phyloP scores from a whole-genome alignment of 352 stramenopile species.

The Globisporangium nodosum region DNA sequence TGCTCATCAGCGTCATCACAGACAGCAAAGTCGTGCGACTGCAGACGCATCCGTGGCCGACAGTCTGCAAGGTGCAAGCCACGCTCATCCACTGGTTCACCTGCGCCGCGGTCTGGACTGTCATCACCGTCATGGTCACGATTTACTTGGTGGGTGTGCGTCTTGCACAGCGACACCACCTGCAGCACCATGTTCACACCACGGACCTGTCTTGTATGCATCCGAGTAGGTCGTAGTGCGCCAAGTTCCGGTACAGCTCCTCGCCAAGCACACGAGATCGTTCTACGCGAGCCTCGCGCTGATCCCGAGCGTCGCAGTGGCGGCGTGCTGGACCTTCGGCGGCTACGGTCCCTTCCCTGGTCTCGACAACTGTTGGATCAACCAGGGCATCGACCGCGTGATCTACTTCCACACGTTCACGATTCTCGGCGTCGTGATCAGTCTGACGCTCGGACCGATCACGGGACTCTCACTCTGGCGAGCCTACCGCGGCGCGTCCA shows the following conservation, averaged over 20 bases:
- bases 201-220: not conserved
- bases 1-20: slow-evolving; percentile 26
- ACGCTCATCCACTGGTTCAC: slow-evolving; percentile 27
- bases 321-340: slow-evolving; percentile 20
- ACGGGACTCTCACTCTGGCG: slow-evolving; percentile 20
- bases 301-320: slow-evolving; percentile 15
- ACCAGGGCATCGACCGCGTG: slow-evolving; percentile 19
- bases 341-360: slow-evolving; percentile 23
- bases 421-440: slow-evolving; percentile 16
- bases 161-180: too few species aligned
- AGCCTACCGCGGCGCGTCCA: slow-evolving; percentile 13
- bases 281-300: slow-evolving; percentile 21
- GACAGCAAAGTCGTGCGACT: slow-evolving; percentile 20
- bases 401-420: slow-evolving; percentile 33
- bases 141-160: slow-evolving; percentile 12
- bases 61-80: slow-evolving; percentile 22
- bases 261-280: slow-evolving; percentile 12
- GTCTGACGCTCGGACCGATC: slow-evolving; percentile 12
- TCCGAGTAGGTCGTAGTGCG: slow-evolving; percentile 17
- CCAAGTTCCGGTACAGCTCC: slow-evolving; percentile 16
- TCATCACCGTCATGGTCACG: slow-evolving; percentile 17
- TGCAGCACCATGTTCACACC: not conserved
- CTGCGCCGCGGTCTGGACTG: slow-evolving; percentile 28
- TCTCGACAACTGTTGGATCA: slow-evolving; percentile 33
- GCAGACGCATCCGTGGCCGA: slow-evolving; percentile 16